Evolutionary conservation across 1,284 basidiomycete genomes (phyloP).

Genomic region (Melanopsichium pennsylvanicum): DNA sequence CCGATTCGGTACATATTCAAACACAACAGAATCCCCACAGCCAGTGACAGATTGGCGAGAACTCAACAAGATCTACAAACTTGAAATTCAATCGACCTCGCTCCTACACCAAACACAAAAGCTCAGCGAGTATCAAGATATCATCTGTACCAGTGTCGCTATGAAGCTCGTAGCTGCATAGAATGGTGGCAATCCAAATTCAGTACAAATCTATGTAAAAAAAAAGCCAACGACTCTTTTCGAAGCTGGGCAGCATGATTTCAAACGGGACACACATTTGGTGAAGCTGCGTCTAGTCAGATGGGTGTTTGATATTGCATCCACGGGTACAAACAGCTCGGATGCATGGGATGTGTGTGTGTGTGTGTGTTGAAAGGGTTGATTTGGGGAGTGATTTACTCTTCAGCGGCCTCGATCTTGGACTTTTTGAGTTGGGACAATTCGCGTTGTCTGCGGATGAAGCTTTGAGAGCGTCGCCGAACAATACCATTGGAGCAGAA

Average conservation of each 20-base stretch:
- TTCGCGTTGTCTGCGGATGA: slow-evolving; percentile 51
- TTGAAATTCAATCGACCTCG: slow-evolving; percentile 21
- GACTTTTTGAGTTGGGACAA: slow-evolving; percentile 48
- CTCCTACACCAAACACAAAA: slow-evolving; percentile 4
- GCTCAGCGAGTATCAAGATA: slow-evolving; percentile 23
- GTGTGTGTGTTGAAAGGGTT: neutral
- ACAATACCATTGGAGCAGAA: too few species aligned
- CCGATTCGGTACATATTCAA: slow-evolving; percentile 4
- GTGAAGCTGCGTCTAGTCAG: too few species aligned
- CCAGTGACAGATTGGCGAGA: slow-evolving; percentile 44
- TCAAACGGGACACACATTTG: too few species aligned
- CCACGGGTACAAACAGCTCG: too few species aligned
- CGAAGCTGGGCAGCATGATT: too few species aligned
- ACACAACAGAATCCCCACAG: neutral
- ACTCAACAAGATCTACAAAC: slow-evolving; percentile 51
- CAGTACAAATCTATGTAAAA: too few species aligned
- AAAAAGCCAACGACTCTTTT: too few species aligned
- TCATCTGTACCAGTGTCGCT: slow-evolving; percentile 44
- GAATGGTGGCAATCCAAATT: too few species aligned
- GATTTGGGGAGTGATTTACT: slow-evolving; percentile 8
- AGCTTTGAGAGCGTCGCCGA: slow-evolving; percentile 40
- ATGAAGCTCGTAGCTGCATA: slow-evolving; percentile 47
- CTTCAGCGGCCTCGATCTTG: slow-evolving; percentile 27
- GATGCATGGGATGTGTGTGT: too few species aligned
- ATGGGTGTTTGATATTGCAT: too few species aligned